Conservation (phyloP, 176 grass and related monocot species). For the Raddia guianensis region DNA sequence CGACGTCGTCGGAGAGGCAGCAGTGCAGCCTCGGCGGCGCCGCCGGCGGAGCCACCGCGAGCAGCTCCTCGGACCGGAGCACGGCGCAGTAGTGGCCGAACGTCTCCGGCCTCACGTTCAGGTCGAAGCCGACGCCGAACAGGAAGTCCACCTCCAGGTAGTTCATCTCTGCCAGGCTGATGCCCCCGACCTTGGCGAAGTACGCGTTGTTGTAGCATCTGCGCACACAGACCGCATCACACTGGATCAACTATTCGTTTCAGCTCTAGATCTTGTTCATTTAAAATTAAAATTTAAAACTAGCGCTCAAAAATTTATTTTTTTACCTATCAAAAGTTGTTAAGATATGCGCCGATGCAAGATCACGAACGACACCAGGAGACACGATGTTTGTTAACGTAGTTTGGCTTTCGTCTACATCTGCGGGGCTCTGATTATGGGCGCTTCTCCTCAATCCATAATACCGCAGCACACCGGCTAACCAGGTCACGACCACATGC, state of each 20-base stretch:
- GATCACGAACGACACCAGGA: no score
- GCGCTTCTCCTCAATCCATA: no score
- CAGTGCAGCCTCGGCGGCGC: conserved; percentile 46
- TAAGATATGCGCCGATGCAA: no score
- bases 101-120: conserved; percentile 51
- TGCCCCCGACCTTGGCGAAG: conserved; percentile 65
- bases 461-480: no score
- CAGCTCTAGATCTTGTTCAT: neutral
- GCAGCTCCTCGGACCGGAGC: conserved; percentile 52
- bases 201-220: conserved; percentile 62
- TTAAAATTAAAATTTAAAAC: no score
- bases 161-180: conserved; percentile 70
- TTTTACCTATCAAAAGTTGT: no score
- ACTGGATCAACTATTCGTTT: neutral
- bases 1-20: conserved; percentile 59
- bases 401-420: no score
- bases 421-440: no score
- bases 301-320: no score
- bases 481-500: no score
- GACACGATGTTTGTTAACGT: no score
- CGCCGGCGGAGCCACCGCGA: conserved; percentile 27
- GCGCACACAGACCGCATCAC: neutral
- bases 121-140: conserved; percentile 54
- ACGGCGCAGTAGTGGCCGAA: conserved; percentile 62
- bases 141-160: conserved; percentile 69